These are phyloP conservation scores for Herpotrichia juniperi DNA, from an alignment of 2,329 filamentous ascomycete genomes.

Conservation along the genomic window DNA sequence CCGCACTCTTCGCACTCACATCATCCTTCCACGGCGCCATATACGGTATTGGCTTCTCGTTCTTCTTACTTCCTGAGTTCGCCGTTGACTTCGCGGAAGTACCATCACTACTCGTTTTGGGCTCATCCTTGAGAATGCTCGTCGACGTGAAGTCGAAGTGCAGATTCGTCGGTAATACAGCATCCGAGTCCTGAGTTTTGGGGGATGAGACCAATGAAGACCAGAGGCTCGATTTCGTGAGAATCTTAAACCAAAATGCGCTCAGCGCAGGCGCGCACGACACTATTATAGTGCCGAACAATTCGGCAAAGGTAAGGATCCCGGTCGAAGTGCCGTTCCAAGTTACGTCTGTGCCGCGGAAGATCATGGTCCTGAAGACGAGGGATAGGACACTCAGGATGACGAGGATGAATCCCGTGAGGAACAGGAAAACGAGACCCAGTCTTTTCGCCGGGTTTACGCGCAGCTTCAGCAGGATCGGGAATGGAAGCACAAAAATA, in stretches of 20 bases:
- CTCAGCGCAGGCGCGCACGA: constrained; percentile 11
- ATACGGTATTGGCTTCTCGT: background rate
- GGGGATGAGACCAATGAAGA: constrained; percentile 1
- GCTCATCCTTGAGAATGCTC: background rate
- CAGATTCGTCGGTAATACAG: background rate
- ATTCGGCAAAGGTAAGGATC: constrained; percentile 9
- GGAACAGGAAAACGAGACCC: constrained; percentile 6
- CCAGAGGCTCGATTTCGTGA: constrained; percentile 6
- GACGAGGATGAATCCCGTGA: constrained; percentile 4
- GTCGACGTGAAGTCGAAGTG: background rate
- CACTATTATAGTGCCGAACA: constrained; percentile 11
- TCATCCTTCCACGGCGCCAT: background rate
- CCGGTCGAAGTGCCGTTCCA: constrained; percentile 4
- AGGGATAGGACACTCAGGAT: constrained; percentile 3
- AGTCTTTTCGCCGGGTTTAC: constrained; percentile 4
- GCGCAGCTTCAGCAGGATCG: constrained; percentile 3
- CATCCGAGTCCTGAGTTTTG: constrained; percentile 1
- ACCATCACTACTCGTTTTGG: background rate
- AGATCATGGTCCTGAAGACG: constrained; percentile 4
- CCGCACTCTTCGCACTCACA: background rate
- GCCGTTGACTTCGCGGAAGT: background rate
- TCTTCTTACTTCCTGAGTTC: background rate
- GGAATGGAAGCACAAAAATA: constrained; percentile 11
- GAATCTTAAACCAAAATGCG: constrained; percentile 13
- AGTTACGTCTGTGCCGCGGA: background rate